Evolutionary conservation across 257 asterid genomes (phyloP), one percentile per base, ranked within the genome.

Genomic region (Avicennia marina): DNA sequence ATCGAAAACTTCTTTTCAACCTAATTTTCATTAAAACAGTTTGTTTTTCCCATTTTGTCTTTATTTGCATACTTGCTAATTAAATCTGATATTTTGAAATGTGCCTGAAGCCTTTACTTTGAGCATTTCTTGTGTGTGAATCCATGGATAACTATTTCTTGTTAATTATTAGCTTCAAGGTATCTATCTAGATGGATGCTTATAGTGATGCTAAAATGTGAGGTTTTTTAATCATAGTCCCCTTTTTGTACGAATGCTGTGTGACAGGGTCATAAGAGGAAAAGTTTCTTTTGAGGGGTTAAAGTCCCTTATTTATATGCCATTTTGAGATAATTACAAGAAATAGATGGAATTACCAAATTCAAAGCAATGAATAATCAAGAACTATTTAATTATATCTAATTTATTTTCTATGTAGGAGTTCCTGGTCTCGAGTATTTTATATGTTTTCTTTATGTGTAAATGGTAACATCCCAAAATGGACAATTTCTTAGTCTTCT

Each of bases 1-100:
- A 86, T 45, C 77, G 29, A 64, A 54, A 41, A 13, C 16, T 61
- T 59, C 63, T 50, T 50, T 52, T 45, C 15, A 34, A 22, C 57
- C n/a, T 46, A 42, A 27, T 38, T 47, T 38, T 47, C 62, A 18
- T 29, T 43, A 38, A 11, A 3, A n/a, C 52, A 50, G 20, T 24
- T 25, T 33, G 36, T 8, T 53, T 19, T 58, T 19, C 25, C 12
- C 32, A 22, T 55, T 29, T 41, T 4, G 40, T 58, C 34, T 20
- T 13, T 44, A 2, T 29, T 13, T 55, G 50, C 26, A 19, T 44
- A n/a, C 3, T 1, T 51, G 11, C 20, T 31, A 19, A 27, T 53
- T 11, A 16, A 13, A 11, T 63, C 52, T 63, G 15, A 43, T 45
- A 27, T 11, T 25, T 17, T 22, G n/a, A n/a, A n/a, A n/a, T n/a